Evolutionary conservation across 805 yeast species (phyloP).

Genomic region (Barnettozyma pratensis): DNA sequence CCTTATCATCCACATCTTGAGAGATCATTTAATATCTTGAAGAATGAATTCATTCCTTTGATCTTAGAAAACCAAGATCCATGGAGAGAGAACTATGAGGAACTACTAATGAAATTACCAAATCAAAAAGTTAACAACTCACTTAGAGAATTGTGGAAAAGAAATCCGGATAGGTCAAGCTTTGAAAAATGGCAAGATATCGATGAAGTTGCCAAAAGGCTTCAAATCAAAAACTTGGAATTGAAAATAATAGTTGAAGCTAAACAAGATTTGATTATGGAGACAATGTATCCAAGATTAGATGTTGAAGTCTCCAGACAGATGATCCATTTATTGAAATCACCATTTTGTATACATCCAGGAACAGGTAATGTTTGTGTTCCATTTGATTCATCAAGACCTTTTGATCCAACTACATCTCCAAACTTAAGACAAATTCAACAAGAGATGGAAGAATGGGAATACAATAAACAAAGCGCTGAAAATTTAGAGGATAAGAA

Average conservation of each 20-base stretch:
- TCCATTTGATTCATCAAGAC: conserved; percentile 48
- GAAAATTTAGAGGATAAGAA: conserved; percentile 15
- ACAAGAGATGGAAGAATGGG: conserved; percentile 53
- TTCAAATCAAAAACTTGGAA: conserved; percentile 34
- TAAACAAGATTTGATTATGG: conserved; percentile 75
- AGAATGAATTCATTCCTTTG: conserved; percentile 55
- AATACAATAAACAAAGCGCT: conserved; percentile 17
- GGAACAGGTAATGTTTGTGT: conserved; percentile 94
- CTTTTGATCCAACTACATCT: conserved; percentile 74
- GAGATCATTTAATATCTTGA: conserved; percentile 66
- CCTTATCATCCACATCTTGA: conserved; percentile 89
- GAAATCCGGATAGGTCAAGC: conserved; percentile 46
- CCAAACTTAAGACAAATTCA: conserved; percentile 69
- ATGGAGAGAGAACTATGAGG: conserved; percentile 58
- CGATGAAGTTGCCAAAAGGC: conserved; percentile 41
- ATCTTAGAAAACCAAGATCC: conserved; percentile 84
- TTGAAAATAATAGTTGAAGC: conserved; percentile 55
- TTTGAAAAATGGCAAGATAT: conserved; percentile 76
- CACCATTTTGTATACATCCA: conserved; percentile 97
- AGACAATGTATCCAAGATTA: conserved; percentile 81
- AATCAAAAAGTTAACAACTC: conserved; percentile 51
- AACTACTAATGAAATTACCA: conserved; percentile 53
- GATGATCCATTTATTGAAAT: conserved; percentile 84
- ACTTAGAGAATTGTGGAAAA: conserved; percentile 55
- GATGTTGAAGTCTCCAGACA: conserved; percentile 92